Evolutionary conservation across 495 filamentous ascomycete species (phyloP), one percentile per base, ranked within the genome.

Genomic region (Penicillium riverlandense): DNA sequence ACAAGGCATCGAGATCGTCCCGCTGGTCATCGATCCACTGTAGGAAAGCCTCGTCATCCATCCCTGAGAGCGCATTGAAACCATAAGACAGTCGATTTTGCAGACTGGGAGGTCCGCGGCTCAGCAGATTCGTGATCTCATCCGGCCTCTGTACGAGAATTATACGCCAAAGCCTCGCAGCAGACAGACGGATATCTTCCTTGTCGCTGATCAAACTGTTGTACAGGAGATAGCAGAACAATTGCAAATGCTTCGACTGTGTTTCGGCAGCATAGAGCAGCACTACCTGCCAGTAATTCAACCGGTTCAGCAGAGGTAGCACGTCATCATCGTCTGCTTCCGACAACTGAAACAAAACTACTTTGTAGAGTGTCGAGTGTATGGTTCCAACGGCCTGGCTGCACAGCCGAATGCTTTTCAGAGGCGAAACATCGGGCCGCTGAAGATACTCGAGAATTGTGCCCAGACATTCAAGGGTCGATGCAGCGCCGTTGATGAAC

Each of bases 231-330:
- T 94, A 97, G 72, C 88, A 95, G 12, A 96, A 74, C 7, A 97
- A 65, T 38, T 83, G 81, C 53, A 95, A 75, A 55, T 86, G 84
- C 10, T 85, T 80, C 14, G 82, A 78, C 40, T 95, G 88, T 2
- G 74, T 69, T 15, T 87, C 83, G 7, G 88, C 76, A 27, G 84
- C 76, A 29, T 80, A 79, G n/a, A 96, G 69, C 30, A 96, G 75
- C 16, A 95, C 85, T 10, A 85, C 86, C 58, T 97, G 92, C 92
- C 92, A 98, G 60, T 97, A 97, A 2, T 84, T 77, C 50, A 98
- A 75, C 53, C 88, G 91, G 34, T 87, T 74, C 61, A 98, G 72
- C 41, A 89, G 86, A 7, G 69, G 60, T 4, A 85, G 60, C 4
- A 84, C 76, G 29, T 86, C 78, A 8, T 65, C 47, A 29, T 86